Base-by-base conservation (phyloP, 306 rosid species). In the Cucumis hystrix region DNA sequence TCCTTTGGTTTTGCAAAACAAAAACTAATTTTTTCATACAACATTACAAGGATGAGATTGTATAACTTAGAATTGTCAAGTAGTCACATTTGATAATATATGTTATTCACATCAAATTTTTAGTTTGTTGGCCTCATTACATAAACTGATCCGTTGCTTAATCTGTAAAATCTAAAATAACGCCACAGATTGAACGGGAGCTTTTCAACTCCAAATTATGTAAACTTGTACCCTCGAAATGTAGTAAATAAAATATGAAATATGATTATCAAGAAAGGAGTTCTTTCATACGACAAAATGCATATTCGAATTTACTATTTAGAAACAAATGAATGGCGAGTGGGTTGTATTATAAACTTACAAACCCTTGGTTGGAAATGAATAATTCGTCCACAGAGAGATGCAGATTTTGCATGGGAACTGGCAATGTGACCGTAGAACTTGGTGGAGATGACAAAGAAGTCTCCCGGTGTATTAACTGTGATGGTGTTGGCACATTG, bases 401-500 rank as follows among this genome's bases (percentile, higher is more conserved):
- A 87, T 95, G 98, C 85, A 86, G 97, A 78, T 95, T 95, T 83
- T 95, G 97, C 82, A 30, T 79, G 78, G 99, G 99, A 77, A 83
- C 77, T 47, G 99, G 98, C 3, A 79, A 12, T 39, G 88, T 96
- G 72, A 78, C 91, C 2, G 92, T 96, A 70, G 98, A 87, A 58
- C 90, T 96, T 78, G 97, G 97, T 62, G 98, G 96, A 64, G 86
- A 52, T 62, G 93, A 91, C 75, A 89, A 85, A 41, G 98, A 96
- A 79, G 89, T 91, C 10, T 96, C 99, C 51, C 85, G 89, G 58
- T 92, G 99, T 79, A 92, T 96, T 56, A 96, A 92, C 52, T 96
- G 99, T 61, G 97, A 92, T 16, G 97, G 96, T 35, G 92, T 7
- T 58, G 98, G 98, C 72, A 84, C 97, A 10, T 67, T 92, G 74